A percentile compares a stretch with the other conserved stretches of the same genome.
Conservation (phyloP, 805 yeast species). For the Lipomyces kockii region DNA sequence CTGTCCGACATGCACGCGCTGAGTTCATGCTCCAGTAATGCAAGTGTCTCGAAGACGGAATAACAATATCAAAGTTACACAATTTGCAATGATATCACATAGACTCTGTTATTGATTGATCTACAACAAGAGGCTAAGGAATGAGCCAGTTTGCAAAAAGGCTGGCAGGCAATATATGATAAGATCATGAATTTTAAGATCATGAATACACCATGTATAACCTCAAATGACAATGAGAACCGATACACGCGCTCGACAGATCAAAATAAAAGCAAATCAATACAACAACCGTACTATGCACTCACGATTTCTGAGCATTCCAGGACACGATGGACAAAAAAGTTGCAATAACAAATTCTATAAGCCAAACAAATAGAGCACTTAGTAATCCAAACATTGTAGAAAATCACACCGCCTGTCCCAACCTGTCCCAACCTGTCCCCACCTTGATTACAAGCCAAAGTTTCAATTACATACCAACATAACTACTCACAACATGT, state of each 20-base stretch:
- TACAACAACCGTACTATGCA: not conserved
- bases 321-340: not conserved
- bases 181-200: not conserved
- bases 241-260: not conserved
- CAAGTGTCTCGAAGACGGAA: too few species aligned
- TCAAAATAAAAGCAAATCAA: not conserved
- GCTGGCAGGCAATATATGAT: too few species aligned
- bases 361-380: not conserved
- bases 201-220: not conserved
- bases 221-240: not conserved
- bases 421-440: not conserved
- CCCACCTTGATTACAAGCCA: not conserved
- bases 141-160: too few species aligned
- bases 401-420: not conserved
- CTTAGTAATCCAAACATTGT: not conserved
- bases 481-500: conserved; percentile 24
- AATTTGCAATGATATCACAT: too few species aligned
- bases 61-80: too few species aligned
- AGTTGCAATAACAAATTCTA: not conserved
- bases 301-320: not conserved
- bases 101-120: too few species aligned
- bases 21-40: too few species aligned
- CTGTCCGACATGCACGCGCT: too few species aligned
- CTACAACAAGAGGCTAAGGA: too few species aligned
- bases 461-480: not conserved